Evolutionary conservation across 805 yeast genomes (phyloP).

Genomic region (Zygoascus ofunaensis): DNA sequence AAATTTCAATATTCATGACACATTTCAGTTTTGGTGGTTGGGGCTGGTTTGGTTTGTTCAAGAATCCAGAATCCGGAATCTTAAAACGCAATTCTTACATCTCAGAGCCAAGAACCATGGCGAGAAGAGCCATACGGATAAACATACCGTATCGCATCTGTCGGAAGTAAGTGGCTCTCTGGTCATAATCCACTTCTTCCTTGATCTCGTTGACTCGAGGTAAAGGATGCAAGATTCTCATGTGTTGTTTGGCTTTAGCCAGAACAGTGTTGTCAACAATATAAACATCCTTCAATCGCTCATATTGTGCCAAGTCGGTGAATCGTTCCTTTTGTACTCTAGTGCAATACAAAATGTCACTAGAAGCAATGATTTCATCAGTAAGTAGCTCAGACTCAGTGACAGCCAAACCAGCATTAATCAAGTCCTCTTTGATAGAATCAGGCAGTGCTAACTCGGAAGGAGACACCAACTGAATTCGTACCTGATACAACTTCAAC

Average conservation of each 20-base stretch:
- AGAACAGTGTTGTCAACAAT: constrained; percentile 87
- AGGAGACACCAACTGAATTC: constrained; percentile 87
- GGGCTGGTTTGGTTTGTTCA: too few species aligned
- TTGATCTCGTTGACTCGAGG: constrained; percentile 95
- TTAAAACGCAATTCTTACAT: constrained; percentile 43
- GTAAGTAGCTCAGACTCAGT: constrained; percentile 70
- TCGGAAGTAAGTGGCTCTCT: constrained; percentile 98
- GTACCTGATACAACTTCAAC: constrained; percentile 85
- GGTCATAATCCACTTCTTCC: constrained; percentile 98
- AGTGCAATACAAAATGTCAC: constrained; percentile 96
- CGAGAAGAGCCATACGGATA: constrained; percentile 97
- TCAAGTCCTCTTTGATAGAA: constrained; percentile 57
- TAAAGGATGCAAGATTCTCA: constrained; percentile 98
- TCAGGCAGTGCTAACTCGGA: constrained; percentile 77
- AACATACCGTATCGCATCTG: constrained; percentile 98
- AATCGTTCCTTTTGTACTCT: constrained; percentile 98
- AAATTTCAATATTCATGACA: too few species aligned
- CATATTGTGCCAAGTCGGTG: constrained; percentile 62
- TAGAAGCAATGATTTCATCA: constrained; percentile 73
- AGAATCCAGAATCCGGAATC: too few species aligned
- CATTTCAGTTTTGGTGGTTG: too few species aligned
- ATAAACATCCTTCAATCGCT: constrained; percentile 82
- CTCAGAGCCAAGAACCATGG: constrained; percentile 96
- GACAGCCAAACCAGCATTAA: constrained; percentile 57
- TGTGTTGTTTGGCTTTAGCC: constrained; percentile 90